phyloP scores from a whole-genome alignment of 2,329 filamentous ascomycete genomes.

The Coniochaeta sp. region DNA sequence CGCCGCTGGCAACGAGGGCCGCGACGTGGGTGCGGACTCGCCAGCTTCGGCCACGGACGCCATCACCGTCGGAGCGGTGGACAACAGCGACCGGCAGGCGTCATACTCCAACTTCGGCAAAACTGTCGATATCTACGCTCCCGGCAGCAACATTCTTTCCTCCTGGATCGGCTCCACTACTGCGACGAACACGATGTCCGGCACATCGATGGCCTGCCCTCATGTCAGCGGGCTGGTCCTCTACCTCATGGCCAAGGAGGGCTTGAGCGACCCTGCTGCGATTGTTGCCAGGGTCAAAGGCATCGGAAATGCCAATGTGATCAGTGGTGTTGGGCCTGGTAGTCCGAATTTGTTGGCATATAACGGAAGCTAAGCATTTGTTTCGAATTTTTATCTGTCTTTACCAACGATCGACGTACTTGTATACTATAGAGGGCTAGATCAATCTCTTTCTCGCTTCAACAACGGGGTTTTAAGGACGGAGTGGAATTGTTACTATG shows the following conservation, averaged over 20 bases:
- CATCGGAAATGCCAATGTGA: slow-evolving; percentile 6
- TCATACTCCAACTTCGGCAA: slow-evolving; percentile 38
- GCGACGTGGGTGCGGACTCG: slow-evolving; percentile 10
- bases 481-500: neutral
- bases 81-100: slow-evolving; percentile 22
- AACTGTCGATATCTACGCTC: slow-evolving; percentile 36
- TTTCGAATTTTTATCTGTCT: neutral
- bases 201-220: slow-evolving; percentile 56
- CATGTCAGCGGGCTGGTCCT: slow-evolving; percentile 54
- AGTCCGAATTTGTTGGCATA: slow-evolving; percentile 16
- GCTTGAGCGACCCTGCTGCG: neutral
- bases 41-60: slow-evolving; percentile 28
- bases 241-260: slow-evolving; percentile 33
- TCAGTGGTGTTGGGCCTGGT: slow-evolving; percentile 7
- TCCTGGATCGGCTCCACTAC: slow-evolving; percentile 28
- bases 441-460: neutral
- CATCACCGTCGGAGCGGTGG: slow-evolving; percentile 33
- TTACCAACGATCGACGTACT: neutral
- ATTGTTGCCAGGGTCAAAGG: slow-evolving; percentile 6
- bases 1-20: slow-evolving; percentile 29
- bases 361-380: slow-evolving; percentile 9
- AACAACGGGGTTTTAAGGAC: neutral
- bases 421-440: neutral
- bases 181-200: slow-evolving; percentile 38
- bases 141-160: slow-evolving; percentile 33